Evolutionary conservation across 202 grass and related monocot species (phyloP).

Genomic region (Schoenoplectus tabernaemontani): DNA sequence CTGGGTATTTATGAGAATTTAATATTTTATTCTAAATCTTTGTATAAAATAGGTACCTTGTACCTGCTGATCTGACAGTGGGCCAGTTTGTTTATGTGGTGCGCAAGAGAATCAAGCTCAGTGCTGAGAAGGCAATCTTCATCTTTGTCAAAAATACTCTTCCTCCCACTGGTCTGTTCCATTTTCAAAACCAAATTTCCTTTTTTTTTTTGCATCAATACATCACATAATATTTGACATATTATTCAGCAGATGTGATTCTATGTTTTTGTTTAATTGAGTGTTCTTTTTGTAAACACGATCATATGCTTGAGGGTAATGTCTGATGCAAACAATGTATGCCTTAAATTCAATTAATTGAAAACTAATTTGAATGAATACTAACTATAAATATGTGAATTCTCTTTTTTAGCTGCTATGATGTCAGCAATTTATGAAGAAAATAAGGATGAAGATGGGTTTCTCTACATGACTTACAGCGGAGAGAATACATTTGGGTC

Average conservation of each 20-base stretch:
- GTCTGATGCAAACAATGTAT: background rate
- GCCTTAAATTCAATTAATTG: background rate
- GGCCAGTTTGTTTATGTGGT: slow-evolving; percentile 87
- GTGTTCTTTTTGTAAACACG: too few relatives aligned
- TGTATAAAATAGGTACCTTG: slow-evolving; percentile 48
- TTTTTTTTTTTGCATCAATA: too few relatives aligned
- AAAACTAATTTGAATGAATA: background rate
- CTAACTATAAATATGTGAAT: background rate
- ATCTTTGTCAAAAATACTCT: slow-evolving; percentile 80
- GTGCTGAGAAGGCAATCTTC: slow-evolving; percentile 78
- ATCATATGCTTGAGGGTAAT: too few relatives aligned
- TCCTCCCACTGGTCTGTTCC: slow-evolving; percentile 51
- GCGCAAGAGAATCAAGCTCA: slow-evolving; percentile 82
- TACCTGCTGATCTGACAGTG: slow-evolving; percentile 72
- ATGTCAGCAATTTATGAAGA: slow-evolving; percentile 87
- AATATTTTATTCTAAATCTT: background rate
- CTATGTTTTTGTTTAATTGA: background rate
- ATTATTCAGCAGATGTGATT: background rate
- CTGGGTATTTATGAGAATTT: background rate
- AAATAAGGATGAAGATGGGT: slow-evolving; percentile 79
- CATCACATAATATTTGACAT: too few relatives aligned
- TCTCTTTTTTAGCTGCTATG: slow-evolving; percentile 43
- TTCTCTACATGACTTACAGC: slow-evolving; percentile 91
- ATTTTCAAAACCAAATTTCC: background rate
- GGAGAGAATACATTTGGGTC: slow-evolving; percentile 75